Conservation (phyloP, 805 yeast genomes). For the Lipomyces sp. region DNA sequence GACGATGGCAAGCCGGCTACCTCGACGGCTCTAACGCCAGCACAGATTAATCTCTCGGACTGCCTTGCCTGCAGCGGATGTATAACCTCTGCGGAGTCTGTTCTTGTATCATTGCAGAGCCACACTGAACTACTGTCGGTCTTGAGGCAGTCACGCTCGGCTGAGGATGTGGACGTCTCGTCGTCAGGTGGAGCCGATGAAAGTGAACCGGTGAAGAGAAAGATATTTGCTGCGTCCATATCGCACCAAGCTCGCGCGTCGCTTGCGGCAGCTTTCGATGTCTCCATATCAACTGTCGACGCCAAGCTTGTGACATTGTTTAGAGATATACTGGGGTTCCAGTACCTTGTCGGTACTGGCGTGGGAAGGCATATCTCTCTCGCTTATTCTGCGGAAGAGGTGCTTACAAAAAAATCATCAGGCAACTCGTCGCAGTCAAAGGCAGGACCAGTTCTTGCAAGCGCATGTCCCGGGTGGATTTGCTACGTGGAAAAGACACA, state of each 20-base stretch:
- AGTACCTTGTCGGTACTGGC: conserved; percentile 77
- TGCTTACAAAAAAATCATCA: no score
- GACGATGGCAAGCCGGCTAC: conserved; percentile 35
- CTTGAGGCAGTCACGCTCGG: conserved; percentile 3
- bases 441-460: conserved; percentile 55
- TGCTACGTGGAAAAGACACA: conserved; percentile 94
- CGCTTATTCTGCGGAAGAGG: conserved; percentile 46
- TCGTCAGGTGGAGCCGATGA: conserved; percentile 18
- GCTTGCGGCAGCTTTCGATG: conserved; percentile 61
- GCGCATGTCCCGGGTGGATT: conserved; percentile 95
- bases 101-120: conserved; percentile 84
- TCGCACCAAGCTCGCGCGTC: conserved; percentile 86
- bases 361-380: conserved; percentile 71
- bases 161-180: background rate
- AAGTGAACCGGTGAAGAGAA: conserved; percentile 38
- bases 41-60: conserved; percentile 85
- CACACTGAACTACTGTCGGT: conserved; percentile 62
- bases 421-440: conserved; percentile 6
- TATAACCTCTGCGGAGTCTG: conserved; percentile 95
- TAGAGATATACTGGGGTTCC: conserved; percentile 59
- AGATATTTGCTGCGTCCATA: conserved; percentile 66
- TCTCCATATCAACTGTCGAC: conserved; percentile 59
- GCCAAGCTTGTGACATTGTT: conserved; percentile 57
- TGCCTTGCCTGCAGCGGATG: conserved; percentile 97
- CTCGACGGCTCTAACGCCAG: conserved; percentile 53